phyloP scores from a whole-genome alignment of 2,329 filamentous ascomycete genomes.

The Gaeumannomyces tritici region DNA sequence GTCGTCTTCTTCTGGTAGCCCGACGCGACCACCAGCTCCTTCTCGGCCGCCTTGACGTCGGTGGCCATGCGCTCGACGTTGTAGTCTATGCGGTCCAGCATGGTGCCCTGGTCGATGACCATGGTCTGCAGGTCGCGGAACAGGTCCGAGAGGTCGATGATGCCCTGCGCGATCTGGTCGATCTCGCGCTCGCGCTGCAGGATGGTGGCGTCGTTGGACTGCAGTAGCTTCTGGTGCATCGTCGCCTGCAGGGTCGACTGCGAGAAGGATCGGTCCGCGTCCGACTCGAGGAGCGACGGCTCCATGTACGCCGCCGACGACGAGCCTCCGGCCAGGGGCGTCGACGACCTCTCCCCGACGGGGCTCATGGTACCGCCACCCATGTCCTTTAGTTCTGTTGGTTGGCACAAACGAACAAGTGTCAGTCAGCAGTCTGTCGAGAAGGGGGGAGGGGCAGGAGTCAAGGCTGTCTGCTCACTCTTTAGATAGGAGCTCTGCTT shows the following conservation, averaged over 20 bases:
- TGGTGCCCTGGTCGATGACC: constrained; percentile 86
- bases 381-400: constrained; percentile 62
- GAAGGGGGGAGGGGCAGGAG: neutral
- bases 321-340: constrained; percentile 31
- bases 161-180: constrained; percentile 94
- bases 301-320: constrained; percentile 50
- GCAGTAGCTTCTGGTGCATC: constrained; percentile 53
- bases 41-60: constrained; percentile 86
- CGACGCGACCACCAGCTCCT: constrained; percentile 80
- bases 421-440: neutral
- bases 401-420: constrained; percentile 10
- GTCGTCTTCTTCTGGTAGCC: constrained; percentile 82
- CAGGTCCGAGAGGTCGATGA: constrained; percentile 92
- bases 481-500: constrained; percentile 96
- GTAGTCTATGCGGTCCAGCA: constrained; percentile 93
- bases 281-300: constrained; percentile 84
- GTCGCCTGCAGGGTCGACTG: constrained; percentile 81
- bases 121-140: constrained; percentile 94
- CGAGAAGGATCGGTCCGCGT: constrained; percentile 85
- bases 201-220: constrained; percentile 75
- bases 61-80: constrained; percentile 94
- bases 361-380: constrained; percentile 40
- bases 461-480: constrained; percentile 47
- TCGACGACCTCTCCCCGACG: constrained; percentile 38
- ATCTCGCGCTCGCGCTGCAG: constrained; percentile 92